Evolutionary conservation across 2,329 filamentous ascomycete genomes (phyloP).

Genomic region (Sporothrix euskadiensis): DNA sequence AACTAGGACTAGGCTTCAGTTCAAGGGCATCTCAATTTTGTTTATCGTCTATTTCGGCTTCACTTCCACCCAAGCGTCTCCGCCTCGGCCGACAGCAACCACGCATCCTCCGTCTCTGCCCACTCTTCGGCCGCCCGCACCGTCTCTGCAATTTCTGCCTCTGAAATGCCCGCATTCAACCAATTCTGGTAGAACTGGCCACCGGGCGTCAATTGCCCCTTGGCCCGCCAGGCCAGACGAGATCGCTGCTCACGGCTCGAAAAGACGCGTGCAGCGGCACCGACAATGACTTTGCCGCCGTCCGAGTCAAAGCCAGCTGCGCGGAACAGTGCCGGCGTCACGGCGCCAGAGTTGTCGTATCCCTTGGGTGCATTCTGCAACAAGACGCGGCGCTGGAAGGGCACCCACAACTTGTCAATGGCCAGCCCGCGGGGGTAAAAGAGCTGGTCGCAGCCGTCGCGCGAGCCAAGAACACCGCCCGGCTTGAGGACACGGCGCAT

Average conservation of each 20-base stretch:
- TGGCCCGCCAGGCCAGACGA: conserved; percentile 37
- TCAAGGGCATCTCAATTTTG: not conserved
- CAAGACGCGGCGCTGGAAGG: conserved; percentile 34
- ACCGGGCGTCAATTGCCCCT: conserved; percentile 37
- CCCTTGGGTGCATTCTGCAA: conserved; percentile 27
- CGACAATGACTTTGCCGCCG: conserved; percentile 37
- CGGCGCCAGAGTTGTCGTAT: conserved; percentile 28
- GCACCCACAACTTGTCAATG: conserved; percentile 37
- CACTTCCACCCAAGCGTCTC: conserved; percentile 47
- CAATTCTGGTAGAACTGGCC: conserved; percentile 42
- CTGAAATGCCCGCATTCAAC: conserved; percentile 41
- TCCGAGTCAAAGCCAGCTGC: conserved; percentile 38
- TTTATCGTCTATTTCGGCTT: not conserved
- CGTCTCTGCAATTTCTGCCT: conserved; percentile 42
- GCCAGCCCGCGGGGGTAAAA: conserved; percentile 38
- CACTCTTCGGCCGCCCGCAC: conserved; percentile 38
- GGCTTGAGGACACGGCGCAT: conserved; percentile 48
- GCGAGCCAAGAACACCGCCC: conserved; percentile 45
- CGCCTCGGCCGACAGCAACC: conserved; percentile 41
- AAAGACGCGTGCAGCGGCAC: conserved; percentile 38
- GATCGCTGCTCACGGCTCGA: conserved; percentile 36
- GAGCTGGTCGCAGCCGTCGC: conserved; percentile 37
- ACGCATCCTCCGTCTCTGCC: conserved; percentile 44
- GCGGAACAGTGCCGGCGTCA: conserved; percentile 40
- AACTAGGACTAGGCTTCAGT: not conserved